Base-by-base conservation (phyloP, 106 monocot genomes). In the Dendrobium officinale region DNA sequence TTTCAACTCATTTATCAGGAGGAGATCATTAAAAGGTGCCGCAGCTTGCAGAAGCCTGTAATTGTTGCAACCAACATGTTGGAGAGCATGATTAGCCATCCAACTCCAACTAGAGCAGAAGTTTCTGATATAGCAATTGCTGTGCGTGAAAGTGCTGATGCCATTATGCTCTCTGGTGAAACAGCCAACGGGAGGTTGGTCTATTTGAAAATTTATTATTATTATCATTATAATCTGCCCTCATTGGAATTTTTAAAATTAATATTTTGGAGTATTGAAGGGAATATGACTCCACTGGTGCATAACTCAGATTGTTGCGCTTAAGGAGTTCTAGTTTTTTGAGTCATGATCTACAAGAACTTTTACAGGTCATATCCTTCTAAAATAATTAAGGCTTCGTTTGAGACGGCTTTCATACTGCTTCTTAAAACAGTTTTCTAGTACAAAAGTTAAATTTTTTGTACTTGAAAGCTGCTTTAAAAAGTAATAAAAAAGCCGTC, bases 41-140 rank as follows among this genome's bases (percentile, higher is more conserved):
- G 92, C 37, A 92, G 90, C 80, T 92, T 93, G 93, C 77, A 88
- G 58, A 96, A 96, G 80, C 91, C 96, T 51, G 96, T 93, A 11
- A 96, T 96, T 61, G 96, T 96, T 17, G 96, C 96, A 48, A 96
- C 96, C 72, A 96, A 96, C 77, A 96, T 96, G 96, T 73, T 96
- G 72, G 96, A 96, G 56, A 96, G 96, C 88, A 96, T 96, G 96
- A 96, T 96, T 79, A 81, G 86, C 42, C 96, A 96, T 86, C 96
- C 96, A 72, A 93, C 96, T 79, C 96, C 96, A 56, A 96, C 96
- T 20, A 93, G 96, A 77, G 96, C 96, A 29, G 96, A 96, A 85
- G 96, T 96, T 55, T 96, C 96, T 85, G 96, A 96, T 72, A 96
- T 96, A 80, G 93, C 96, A 29, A 96, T 96, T 78, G 96, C 96